Percentiles rank a stretch among this genome's conserved stretches.
Evolutionary conservation across 305 asterid species (phyloP).

Genomic region (Fraxinus sp.): DNA sequence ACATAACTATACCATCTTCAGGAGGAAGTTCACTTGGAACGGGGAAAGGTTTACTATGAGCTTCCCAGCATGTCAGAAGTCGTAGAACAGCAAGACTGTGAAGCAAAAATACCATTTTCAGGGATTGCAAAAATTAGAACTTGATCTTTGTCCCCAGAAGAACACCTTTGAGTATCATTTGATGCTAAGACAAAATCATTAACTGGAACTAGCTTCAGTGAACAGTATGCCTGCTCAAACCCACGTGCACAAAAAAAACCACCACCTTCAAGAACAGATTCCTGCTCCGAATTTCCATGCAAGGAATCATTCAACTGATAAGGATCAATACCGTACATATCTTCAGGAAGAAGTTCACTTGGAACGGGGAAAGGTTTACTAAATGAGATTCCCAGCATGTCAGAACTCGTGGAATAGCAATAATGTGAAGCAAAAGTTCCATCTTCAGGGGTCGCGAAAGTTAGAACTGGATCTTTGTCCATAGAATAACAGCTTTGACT

Average conservation of each 20-base stretch:
- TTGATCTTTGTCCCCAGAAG: conserved; percentile 31
- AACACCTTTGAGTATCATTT: conserved; percentile 36
- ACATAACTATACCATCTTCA: conserved; percentile 41
- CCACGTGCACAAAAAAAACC: conserved; percentile 40
- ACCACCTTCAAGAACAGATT: conserved; percentile 35
- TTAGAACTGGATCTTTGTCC: conserved; percentile 30
- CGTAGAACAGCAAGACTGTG: conserved; percentile 41
- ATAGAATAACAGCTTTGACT: conserved; percentile 33
- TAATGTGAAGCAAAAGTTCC: conserved; percentile 46
- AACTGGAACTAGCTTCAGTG: conserved; percentile 51
- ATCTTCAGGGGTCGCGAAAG: conserved; percentile 25
- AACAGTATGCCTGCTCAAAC: conserved; percentile 40
- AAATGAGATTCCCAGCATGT: conserved; percentile 31
- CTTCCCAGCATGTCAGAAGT: conserved; percentile 32
- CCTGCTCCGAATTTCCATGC: conserved; percentile 39
- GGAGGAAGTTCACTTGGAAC: conserved; percentile 41
- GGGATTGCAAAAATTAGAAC: conserved; percentile 10
- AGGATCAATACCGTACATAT: conserved; percentile 36
- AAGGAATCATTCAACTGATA: conserved; percentile 44
- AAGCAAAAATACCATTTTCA: conserved; percentile 42
- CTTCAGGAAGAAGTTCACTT: conserved; percentile 38
- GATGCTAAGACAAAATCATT: conserved; percentile 54
- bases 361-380: conserved; percentile 40
- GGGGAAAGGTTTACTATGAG: conserved; percentile 35
- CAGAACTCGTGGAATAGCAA: conserved; percentile 31